A percentile compares a stretch with the other conserved stretches of the same genome.
These are phyloP conservation scores for Lactifluus hygrophoroides DNA, from an alignment of 768 basidiomycete genomes.

Conservation along the genomic window DNA sequence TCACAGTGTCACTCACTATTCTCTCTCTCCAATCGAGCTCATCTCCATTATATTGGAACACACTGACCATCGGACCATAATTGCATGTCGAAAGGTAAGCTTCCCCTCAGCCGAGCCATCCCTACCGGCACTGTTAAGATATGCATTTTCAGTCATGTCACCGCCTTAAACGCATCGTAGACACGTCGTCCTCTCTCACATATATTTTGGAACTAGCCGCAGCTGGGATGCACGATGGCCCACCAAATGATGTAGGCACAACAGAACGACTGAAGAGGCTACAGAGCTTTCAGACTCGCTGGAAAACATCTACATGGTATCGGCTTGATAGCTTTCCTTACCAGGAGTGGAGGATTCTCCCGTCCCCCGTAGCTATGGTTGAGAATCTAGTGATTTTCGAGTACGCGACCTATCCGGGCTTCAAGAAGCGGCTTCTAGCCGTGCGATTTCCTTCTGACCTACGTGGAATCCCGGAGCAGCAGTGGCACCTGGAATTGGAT, in stretches of 20 bases:
- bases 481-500: neutral
- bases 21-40: too few relatives aligned
- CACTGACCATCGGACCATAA: too few relatives aligned
- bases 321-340: neutral
- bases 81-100: too few relatives aligned
- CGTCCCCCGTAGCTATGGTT: neutral
- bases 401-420: neutral
- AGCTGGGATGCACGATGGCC: conserved; percentile 1
- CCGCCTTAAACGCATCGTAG: neutral
- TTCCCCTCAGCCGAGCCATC: too few relatives aligned
- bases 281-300: neutral
- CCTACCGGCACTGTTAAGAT: too few relatives aligned
- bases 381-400: conserved; percentile 2
- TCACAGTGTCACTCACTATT: too few relatives aligned
- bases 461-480: neutral
- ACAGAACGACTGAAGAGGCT: neutral
- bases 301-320: neutral
- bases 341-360: neutral
- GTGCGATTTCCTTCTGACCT: conserved; percentile 3
- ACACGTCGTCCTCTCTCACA: neutral
- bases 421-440: neutral
- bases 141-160: neutral
- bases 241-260: neutral
- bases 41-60: too few relatives aligned
- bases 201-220: neutral